Conservation (phyloP, 2,329 filamentous ascomycete species). For the Verticillium nubilum region DNA sequence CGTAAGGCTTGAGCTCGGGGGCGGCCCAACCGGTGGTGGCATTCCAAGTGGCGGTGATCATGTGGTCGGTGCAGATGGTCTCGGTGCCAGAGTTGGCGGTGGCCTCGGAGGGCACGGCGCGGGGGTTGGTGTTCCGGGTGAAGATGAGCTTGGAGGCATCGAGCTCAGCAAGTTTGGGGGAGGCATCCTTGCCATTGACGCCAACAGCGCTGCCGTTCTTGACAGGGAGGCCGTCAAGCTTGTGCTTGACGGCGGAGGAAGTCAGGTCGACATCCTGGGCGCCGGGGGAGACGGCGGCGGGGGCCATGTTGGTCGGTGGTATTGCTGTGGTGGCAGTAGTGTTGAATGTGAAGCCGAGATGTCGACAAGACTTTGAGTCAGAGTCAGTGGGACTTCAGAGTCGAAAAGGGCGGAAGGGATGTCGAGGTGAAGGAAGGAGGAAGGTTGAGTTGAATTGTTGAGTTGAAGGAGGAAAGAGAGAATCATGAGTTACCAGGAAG, state of each 20-base stretch:
- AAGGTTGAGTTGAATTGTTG: not conserved
- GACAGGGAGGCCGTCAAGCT: conserved; percentile 29
- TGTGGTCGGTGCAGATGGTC: conserved; percentile 76
- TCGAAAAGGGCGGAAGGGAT: not conserved
- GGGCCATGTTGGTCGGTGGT: conserved; percentile 16
- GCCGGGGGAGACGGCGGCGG: conserved; percentile 18
- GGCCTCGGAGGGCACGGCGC: conserved; percentile 46
- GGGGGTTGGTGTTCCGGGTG: conserved; percentile 44
- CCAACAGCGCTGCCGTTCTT: conserved; percentile 22
- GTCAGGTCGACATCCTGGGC: conserved; percentile 45
- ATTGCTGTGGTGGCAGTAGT: not conserved
- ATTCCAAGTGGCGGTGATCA: conserved; percentile 72
- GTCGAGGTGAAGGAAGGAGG: not conserved
- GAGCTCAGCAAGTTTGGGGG: conserved; percentile 55
- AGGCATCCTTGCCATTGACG: conserved; percentile 57
- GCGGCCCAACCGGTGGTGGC: conserved; percentile 61
- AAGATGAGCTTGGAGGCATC: conserved; percentile 63
- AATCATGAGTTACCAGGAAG: not conserved
- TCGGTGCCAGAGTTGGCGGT: conserved; percentile 39
- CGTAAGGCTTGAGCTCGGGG: conserved; percentile 72
- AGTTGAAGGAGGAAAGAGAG: not conserved
- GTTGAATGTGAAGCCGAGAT: not conserved
- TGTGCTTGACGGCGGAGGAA: conserved; percentile 45
- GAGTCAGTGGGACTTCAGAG: no score
- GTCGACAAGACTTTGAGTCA: not conserved